These are phyloP conservation scores for Aspergillus ustus DNA, from an alignment of 2,329 filamentous ascomycete species.

Conservation along the genomic window DNA sequence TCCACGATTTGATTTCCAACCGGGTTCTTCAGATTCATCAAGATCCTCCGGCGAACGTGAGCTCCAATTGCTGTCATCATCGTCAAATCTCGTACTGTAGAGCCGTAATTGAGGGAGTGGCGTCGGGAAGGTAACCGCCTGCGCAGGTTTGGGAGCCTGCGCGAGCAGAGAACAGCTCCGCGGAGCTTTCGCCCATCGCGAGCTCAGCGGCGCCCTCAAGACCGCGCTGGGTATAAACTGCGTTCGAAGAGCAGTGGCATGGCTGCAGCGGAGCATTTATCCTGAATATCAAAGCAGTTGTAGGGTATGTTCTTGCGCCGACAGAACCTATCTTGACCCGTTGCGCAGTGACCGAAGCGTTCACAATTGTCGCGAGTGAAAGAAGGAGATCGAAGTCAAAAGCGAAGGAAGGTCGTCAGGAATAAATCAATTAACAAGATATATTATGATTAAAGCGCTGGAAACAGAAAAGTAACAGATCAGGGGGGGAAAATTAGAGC, in stretches of 20 bases:
- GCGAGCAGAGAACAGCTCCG: background rate
- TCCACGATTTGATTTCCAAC: too few relatives aligned
- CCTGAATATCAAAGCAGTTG: background rate
- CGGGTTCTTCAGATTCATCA: too few relatives aligned
- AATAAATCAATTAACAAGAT: background rate
- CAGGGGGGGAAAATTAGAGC: background rate
- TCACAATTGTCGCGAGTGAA: background rate
- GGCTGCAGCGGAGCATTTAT: constrained; percentile 28
- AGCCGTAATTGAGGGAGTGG: background rate
- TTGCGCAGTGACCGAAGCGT: background rate
- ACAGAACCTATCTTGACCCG: background rate
- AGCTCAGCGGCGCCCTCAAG: constrained; percentile 14
- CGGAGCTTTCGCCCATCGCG: constrained; percentile 14
- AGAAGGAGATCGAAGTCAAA: background rate
- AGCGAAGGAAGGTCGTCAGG: background rate
- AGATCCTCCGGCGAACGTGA: too few relatives aligned
- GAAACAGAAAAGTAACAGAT: background rate
- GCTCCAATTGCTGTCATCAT: background rate
- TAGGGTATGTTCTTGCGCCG: background rate
- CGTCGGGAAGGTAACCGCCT: background rate
- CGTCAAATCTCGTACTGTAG: background rate
- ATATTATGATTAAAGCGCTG: background rate
- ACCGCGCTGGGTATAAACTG: constrained; percentile 18
- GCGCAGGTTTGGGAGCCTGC: background rate
- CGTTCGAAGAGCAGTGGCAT: constrained; percentile 26